These are phyloP conservation scores for Pisolithus microcarpus DNA, from an alignment of 768 basidiomycete species.

Conservation along the genomic window DNA sequence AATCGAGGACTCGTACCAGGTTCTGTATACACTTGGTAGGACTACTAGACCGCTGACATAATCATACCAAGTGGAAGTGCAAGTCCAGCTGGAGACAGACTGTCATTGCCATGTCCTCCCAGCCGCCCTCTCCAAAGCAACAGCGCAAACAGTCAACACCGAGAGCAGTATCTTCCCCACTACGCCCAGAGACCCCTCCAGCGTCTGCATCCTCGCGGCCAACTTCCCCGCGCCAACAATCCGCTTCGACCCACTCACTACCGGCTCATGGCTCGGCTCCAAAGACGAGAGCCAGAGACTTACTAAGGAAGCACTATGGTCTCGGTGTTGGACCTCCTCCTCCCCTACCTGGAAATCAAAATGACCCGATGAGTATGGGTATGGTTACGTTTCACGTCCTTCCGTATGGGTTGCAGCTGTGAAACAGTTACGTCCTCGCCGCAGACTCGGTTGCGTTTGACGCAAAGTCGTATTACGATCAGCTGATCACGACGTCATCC, in stretches of 20 bases:
- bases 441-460: slow-evolving; percentile 79
- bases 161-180: slow-evolving; percentile 37
- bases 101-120: slow-evolving; percentile 1
- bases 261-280: slow-evolving; percentile 24
- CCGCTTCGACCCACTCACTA: slow-evolving; percentile 18
- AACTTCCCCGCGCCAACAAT: slow-evolving; percentile 11
- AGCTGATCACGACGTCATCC: slow-evolving; percentile 75
- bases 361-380: slow-evolving; percentile 83
- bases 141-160: slow-evolving; percentile 22
- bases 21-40: no score
- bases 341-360: slow-evolving; percentile 45
- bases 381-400: slow-evolving; percentile 14
- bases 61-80: no score
- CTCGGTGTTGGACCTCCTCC: slow-evolving; percentile 68
- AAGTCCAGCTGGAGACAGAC: no score
- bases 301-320: slow-evolving; percentile 83
- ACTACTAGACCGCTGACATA: no score
- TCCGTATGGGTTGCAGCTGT: background rate
- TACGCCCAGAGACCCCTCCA: slow-evolving; percentile 36
- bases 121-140: slow-evolving; percentile 9
- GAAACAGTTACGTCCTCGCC: background rate
- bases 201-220: slow-evolving; percentile 11
- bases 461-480: slow-evolving; percentile 78
- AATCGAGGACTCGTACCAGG: no score
- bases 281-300: slow-evolving; percentile 62